Conservation (phyloP, 169 alveolate species). For the Eimeria necatrix region DNA sequence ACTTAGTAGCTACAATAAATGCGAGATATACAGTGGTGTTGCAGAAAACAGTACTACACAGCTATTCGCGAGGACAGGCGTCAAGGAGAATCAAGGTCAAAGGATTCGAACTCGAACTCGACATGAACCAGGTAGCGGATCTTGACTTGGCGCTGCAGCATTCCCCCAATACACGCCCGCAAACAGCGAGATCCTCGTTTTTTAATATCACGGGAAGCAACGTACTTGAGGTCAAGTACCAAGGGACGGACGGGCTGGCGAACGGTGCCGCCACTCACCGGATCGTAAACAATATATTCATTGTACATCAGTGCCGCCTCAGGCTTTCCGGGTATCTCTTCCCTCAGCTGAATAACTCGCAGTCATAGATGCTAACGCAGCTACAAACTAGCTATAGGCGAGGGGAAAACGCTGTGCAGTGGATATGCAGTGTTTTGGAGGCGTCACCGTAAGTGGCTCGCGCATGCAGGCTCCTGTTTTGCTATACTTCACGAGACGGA, state of each 20-base stretch:
- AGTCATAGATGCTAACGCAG: neutral
- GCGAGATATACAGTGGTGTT: neutral
- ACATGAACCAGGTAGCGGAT: slow-evolving; percentile 77
- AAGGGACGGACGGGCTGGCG: neutral
- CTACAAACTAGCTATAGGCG: no score
- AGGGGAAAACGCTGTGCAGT: no score
- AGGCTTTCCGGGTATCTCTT: slow-evolving; percentile 60
- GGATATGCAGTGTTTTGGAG: neutral
- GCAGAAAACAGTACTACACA: neutral
- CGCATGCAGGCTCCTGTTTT: neutral
- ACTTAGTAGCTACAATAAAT: no score
- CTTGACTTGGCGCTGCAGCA: slow-evolving; percentile 69
- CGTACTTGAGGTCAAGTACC: no score
- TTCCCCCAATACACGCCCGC: neutral
- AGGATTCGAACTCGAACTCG: slow-evolving; percentile 78
- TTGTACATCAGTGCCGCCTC: slow-evolving; percentile 86
- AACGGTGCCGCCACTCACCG: slow-evolving; percentile 29
- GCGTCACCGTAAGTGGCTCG: neutral
- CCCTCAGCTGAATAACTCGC: slow-evolving; percentile 52
- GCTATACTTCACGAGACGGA: no score
- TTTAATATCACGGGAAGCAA: no score
- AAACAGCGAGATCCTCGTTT: neutral
- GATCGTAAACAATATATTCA: slow-evolving; percentile 91
- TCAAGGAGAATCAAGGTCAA: slow-evolving; percentile 57
- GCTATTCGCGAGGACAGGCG: neutral